Evolutionary conservation across 176 grass and related monocot genomes (phyloP), one percentile per base, ranked within the genome.

Genomic region (Oryza rufipogon): DNA sequence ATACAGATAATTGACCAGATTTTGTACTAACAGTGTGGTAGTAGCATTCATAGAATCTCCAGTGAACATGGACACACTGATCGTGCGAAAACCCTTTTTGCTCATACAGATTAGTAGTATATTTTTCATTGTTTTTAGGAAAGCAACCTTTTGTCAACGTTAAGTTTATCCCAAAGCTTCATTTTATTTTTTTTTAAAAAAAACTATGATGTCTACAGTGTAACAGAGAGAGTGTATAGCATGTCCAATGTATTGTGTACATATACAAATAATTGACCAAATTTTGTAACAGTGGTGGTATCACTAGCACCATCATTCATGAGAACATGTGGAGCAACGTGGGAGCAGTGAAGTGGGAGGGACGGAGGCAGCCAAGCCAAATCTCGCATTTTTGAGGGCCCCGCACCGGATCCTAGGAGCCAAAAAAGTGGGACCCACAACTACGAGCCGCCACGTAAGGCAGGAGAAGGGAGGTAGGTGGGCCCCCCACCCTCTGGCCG

Each of bases 391-490:
- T 70, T 16, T 17, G 51, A 12, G 15, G 81, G 45, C 9, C 87
- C 81, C 2, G 34, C 9, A 3, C 7, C 36, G 14, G 34, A 80
- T 89, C 75, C 75, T 48, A 22, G 74, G 66, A 64, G 36, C 2
- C 16, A 15, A 15, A 15, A 14, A 6, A 0, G 76, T 70, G 70
- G 76, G 75, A 0, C 39, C 48, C 3, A 4, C 46, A 16, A 48
- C 39, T 41, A 41, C 68, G 13, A 61, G 46, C 34, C 16, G 79
- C 84, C 74, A 90, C 88, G 88, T 66, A 47, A 2, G 2, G 70
- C 6, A 8, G 17, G 52, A 42, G 41, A 42, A 32, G 26, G 1
- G 73, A 2, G 12, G 47, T 11, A 15, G 1, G 14, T 16, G 80
- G 80, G 39, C n/a, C 71, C 71, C 60, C 0, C 34, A 1, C 45